Conservation (phyloP, 495 filamentous ascomycete genomes). For the Tuber calosporum region DNA sequence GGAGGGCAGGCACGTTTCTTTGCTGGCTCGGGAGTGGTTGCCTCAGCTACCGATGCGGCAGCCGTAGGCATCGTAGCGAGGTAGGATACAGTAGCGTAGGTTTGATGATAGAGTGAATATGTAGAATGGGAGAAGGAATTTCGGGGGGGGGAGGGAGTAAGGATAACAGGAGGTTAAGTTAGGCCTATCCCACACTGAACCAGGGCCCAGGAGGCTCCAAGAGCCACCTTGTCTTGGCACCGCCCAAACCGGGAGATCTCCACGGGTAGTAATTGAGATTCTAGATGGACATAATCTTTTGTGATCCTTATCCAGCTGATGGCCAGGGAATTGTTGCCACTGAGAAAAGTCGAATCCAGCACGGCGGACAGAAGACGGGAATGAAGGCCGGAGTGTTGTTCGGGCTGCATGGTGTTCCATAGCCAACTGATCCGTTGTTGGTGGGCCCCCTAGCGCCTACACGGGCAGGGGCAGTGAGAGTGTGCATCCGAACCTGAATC, state of each 20-base stretch:
- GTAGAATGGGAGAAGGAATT: not conserved
- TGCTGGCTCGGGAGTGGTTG: not conserved
- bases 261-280: not conserved
- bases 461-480: not conserved
- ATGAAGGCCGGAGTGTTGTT: not conserved
- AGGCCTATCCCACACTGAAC: not conserved
- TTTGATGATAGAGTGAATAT: not conserved
- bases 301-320: not conserved
- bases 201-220: not conserved
- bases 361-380: not conserved
- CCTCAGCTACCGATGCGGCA: not conserved
- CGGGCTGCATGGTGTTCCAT: not conserved
- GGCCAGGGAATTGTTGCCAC: not conserved
- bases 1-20: conserved; percentile 44
- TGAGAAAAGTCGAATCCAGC: not conserved
- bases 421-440: not conserved
- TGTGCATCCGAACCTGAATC: not conserved
- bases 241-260: not conserved
- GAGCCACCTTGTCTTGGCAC: not conserved
- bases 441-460: not conserved
- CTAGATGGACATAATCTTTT: not conserved
- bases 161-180: not conserved
- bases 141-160: not conserved
- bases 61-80: not conserved
- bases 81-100: not conserved